Evolutionary conservation across 2,329 filamentous ascomycete species (phyloP).

Genomic region (Phaeosphaeria sp.): DNA sequence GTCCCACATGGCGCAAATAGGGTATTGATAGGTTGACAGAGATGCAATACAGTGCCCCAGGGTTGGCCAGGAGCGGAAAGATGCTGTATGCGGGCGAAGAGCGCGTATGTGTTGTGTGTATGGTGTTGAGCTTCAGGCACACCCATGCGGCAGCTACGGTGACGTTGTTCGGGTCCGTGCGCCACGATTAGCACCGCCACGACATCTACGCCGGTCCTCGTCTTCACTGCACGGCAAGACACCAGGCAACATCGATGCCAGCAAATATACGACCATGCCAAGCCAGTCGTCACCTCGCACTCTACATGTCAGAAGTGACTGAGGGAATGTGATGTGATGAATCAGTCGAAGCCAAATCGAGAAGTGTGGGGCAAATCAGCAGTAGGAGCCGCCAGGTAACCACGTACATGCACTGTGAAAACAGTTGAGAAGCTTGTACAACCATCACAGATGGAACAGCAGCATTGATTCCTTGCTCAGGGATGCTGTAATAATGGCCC

Average conservation of each 20-base stretch:
- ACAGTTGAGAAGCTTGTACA: too few relatives aligned
- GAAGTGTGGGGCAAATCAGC: too few relatives aligned
- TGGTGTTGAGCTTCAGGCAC: slow-evolving; percentile 1
- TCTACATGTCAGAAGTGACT: not conserved
- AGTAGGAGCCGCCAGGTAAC: too few relatives aligned
- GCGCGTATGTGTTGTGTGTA: not conserved
- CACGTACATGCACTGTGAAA: too few relatives aligned
- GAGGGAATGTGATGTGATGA: too few relatives aligned
- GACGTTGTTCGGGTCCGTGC: slow-evolving; percentile 10
- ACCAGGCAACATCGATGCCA: not conserved
- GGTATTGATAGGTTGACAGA: not conserved
- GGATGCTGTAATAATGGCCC: too few relatives aligned
- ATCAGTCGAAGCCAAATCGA: too few relatives aligned
- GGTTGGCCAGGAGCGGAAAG: not conserved
- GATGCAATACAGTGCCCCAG: not conserved
- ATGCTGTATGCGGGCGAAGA: not conserved
- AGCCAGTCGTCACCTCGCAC: not conserved
- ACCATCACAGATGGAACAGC: too few relatives aligned
- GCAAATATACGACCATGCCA: not conserved
- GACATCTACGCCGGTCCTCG: not conserved
- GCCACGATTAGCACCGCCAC: not conserved
- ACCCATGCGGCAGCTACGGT: slow-evolving; percentile 8
- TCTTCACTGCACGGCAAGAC: not conserved
- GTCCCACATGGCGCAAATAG: slow-evolving; percentile 79
- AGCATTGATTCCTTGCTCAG: too few relatives aligned